Evolutionary conservation across 2,329 filamentous ascomycete genomes (phyloP).

Genomic region (Annulohypoxylon truncatum): DNA sequence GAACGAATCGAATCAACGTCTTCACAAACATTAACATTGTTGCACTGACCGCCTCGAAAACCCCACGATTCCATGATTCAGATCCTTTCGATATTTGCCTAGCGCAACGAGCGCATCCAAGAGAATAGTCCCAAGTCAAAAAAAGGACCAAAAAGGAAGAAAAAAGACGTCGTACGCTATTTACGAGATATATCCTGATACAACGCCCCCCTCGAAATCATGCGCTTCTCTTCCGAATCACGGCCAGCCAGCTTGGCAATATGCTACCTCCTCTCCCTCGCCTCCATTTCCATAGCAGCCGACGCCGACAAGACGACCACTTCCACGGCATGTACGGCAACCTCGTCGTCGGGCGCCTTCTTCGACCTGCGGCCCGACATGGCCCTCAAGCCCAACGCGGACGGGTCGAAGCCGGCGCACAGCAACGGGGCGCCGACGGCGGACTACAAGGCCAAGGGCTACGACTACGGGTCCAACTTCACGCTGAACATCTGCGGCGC

Average conservation of each 20-base stretch:
- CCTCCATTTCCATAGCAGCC: conserved; percentile 48
- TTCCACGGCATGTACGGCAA: conserved; percentile 64
- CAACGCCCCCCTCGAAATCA: conserved; percentile 26
- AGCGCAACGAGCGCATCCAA: conserved; percentile 37
- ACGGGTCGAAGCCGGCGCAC: conserved; percentile 56
- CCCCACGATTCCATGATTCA: conserved; percentile 17
- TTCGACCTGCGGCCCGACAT: conserved; percentile 69
- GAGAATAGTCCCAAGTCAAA: neutral
- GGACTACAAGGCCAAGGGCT: conserved; percentile 75
- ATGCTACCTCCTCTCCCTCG: conserved; percentile 53
- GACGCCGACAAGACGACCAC: conserved; percentile 57
- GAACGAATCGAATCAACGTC: neutral
- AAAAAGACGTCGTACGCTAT: neutral
- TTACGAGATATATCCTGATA: conserved; percentile 16
- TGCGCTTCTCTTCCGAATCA: conserved; percentile 46
- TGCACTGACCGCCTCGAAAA: conserved; percentile 5
- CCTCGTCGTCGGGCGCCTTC: conserved; percentile 67
- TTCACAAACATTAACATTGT: neutral
- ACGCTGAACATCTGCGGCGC: conserved; percentile 84
- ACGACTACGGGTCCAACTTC: conserved; percentile 84
- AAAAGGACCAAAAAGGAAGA: neutral
- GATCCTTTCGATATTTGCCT: conserved; percentile 1
- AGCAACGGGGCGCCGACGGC: conserved; percentile 55
- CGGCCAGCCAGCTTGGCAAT: conserved; percentile 44
- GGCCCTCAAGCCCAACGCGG: conserved; percentile 56